These are phyloP conservation scores for Saccharomyces hybrid DNA, from an alignment of 1,139 yeast genomes.

Conservation along the genomic window DNA sequence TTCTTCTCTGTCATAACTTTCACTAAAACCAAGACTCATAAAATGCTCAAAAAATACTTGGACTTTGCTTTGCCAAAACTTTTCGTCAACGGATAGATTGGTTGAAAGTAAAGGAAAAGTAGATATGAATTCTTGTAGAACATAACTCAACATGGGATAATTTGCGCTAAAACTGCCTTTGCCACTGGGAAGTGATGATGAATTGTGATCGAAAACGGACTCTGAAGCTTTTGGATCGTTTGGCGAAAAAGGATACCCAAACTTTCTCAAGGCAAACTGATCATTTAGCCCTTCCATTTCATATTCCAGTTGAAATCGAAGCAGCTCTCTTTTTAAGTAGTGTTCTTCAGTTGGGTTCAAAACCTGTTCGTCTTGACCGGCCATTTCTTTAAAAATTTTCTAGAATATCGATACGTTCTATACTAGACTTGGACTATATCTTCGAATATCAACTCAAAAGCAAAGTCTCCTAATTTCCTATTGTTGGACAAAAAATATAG, in stretches of 20 bases:
- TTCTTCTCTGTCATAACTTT: conserved; percentile 64
- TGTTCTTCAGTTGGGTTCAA: conserved; percentile 62
- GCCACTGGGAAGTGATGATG: not conserved
- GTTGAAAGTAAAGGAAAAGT: conserved; percentile 68
- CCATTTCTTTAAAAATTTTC: not conserved
- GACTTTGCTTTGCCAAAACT: conserved; percentile 71
- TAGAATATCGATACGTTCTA: no score
- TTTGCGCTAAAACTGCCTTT: conserved; percentile 1
- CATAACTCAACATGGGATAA: conserved; percentile 43
- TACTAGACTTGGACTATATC: no score
- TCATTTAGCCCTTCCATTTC: conserved; percentile 57
- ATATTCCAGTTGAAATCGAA: conserved; percentile 50
- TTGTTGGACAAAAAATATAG: not conserved
- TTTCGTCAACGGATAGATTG: conserved; percentile 39
- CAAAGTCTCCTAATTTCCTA: not conserved
- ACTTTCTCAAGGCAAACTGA: conserved; percentile 49
- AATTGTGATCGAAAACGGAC: not conserved
- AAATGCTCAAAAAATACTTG: conserved; percentile 76
- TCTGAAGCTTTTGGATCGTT: conserved; percentile 27
- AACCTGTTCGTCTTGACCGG: not conserved
- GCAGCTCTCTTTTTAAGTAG: conserved; percentile 70
- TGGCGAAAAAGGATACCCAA: conserved; percentile 66
- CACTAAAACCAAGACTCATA: conserved; percentile 59
- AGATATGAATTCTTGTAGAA: conserved; percentile 52
- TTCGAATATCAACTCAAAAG: not conserved